phyloP scores from a whole-genome alignment of 768 basidiomycete genomes.

The Leccinum subtestaceum region DNA sequence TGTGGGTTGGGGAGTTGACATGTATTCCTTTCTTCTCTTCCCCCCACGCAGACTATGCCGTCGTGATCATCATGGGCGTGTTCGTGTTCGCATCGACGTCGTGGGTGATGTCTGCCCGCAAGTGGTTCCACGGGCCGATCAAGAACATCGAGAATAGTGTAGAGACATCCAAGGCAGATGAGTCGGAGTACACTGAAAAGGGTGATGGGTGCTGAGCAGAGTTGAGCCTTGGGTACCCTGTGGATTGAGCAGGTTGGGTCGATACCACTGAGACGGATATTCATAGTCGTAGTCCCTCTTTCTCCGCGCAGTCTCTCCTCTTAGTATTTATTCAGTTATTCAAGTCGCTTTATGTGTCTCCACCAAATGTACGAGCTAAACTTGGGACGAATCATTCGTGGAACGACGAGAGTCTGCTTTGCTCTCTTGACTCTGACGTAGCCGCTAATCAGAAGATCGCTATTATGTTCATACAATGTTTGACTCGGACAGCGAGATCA shows the following conservation, averaged over 20 bases:
- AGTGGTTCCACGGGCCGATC: slow-evolving; percentile 71
- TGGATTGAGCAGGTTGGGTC: too few species aligned
- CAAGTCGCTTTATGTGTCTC: too few species aligned
- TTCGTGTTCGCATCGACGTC: slow-evolving; percentile 62
- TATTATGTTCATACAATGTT: background rate
- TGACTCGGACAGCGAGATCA: background rate
- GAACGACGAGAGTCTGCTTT: too few species aligned
- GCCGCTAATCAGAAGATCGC: too few species aligned
- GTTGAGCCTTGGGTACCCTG: background rate
- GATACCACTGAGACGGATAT: too few species aligned
- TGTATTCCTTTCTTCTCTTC: background rate
- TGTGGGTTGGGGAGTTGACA: background rate
- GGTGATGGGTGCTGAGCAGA: background rate
- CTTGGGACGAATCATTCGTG: too few species aligned
- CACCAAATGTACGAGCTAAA: too few species aligned
- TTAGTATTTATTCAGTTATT: too few species aligned
- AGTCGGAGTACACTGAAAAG: slow-evolving; percentile 4
- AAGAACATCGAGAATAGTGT: slow-evolving; percentile 39
- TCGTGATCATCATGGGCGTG: slow-evolving; percentile 62
- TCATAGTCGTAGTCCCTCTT: too few species aligned
- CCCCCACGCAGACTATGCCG: slow-evolving; percentile 53
- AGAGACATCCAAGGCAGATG: slow-evolving; percentile 1
- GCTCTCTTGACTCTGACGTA: too few species aligned
- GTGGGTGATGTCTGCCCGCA: slow-evolving; percentile 63
- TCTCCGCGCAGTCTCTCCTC: too few species aligned